Evolutionary conservation across 768 basidiomycete genomes (phyloP).

Genomic region (Porphyrellus cyaneotinctus): DNA sequence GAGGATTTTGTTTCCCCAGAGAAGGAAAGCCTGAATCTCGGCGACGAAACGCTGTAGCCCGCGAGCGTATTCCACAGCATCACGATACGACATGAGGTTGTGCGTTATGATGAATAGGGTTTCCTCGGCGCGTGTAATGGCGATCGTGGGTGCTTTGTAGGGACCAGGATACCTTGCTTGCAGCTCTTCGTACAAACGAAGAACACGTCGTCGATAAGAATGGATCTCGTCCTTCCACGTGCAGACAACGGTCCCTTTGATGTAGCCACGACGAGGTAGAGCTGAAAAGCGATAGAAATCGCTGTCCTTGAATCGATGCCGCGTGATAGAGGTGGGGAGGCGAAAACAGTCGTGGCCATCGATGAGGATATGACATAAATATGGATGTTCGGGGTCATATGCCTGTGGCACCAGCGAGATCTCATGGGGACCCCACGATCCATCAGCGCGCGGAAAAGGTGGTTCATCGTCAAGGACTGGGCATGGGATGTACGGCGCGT

Average conservation of each 20-base stretch:
- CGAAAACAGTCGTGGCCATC: background rate
- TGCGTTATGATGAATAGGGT: background rate
- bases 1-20: background rate
- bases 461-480: background rate
- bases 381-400: background rate
- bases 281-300: background rate
- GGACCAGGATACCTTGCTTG: background rate
- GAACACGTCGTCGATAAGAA: background rate
- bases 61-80: background rate
- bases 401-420: background rate
- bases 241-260: background rate
- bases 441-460: background rate
- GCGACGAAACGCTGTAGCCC: background rate
- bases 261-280: background rate
- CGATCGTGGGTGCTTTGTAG: background rate
- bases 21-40: background rate
- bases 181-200: background rate
- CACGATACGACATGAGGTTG: background rate
- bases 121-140: background rate
- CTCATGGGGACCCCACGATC: conserved; percentile 1
- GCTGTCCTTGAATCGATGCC: background rate
- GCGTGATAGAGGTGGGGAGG: background rate
- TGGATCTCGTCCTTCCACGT: background rate
- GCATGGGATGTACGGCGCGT: background rate
- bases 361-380: background rate